Percentiles rank a stretch among this genome's conserved stretches.
Evolutionary conservation across 139 green algal genomes (phyloP).

Genomic region (Edaphochlamys debaryana): DNA sequence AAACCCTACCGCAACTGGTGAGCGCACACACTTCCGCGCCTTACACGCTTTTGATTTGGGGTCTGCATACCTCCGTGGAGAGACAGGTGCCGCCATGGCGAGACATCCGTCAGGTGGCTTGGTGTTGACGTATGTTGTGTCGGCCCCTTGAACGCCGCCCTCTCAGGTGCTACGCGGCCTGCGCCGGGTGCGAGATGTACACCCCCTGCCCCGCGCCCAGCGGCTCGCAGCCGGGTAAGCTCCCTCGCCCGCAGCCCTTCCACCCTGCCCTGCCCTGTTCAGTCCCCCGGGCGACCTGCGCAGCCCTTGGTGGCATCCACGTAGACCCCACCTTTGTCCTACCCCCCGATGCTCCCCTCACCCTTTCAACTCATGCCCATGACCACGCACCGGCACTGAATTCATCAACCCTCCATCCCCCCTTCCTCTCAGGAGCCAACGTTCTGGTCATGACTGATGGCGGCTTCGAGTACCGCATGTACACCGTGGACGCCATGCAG

Average conservation of each 20-base stretch:
- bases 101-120: too few relatives aligned
- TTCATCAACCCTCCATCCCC: neutral
- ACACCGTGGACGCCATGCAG: neutral
- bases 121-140: too few relatives aligned
- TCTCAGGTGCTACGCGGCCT: conserved; percentile 34
- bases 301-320: too few relatives aligned
- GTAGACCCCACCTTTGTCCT: too few relatives aligned
- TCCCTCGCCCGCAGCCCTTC: neutral
- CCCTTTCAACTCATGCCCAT: neutral
- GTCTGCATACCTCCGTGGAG: too few relatives aligned
- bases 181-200: conserved; percentile 19
- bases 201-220: neutral
- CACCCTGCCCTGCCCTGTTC: neutral
- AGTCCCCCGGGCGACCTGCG: neutral
- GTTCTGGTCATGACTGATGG: neutral
- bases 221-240: neutral
- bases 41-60: too few relatives aligned
- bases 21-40: too few relatives aligned
- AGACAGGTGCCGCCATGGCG: too few relatives aligned
- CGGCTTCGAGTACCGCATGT: conserved; percentile 30
- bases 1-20: conserved; percentile 13
- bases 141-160: too few relatives aligned
- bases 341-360: neutral
- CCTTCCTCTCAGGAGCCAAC: neutral
- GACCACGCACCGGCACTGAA: neutral